Percentiles rank a stretch among this genome's conserved stretches.
phyloP scores from a whole-genome alignment of 2,329 filamentous ascomycete species.

The Beauveria pseudobassiana region DNA sequence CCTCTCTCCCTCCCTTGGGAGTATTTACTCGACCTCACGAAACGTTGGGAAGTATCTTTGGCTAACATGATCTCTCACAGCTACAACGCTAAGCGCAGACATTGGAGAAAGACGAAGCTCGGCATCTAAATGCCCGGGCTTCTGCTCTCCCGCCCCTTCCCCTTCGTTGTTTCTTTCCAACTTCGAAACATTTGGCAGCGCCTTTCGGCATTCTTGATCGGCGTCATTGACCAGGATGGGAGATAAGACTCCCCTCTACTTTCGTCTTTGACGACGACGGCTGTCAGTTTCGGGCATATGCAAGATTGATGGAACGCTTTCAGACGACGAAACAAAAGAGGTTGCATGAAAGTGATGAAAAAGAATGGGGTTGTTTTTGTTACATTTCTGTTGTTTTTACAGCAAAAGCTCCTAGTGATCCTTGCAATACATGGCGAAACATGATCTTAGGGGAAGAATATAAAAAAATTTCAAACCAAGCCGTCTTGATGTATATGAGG shows the following conservation, averaged over 20 bases:
- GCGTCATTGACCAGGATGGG: neutral
- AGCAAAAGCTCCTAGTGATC: slow-evolving; percentile 1
- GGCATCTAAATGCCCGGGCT: slow-evolving; percentile 69
- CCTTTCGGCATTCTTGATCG: neutral
- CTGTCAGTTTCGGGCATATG: neutral
- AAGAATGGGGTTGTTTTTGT: slow-evolving; percentile 1
- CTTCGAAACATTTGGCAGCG: slow-evolving; percentile 14
- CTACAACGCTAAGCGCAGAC: slow-evolving; percentile 99
- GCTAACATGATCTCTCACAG: slow-evolving; percentile 38
- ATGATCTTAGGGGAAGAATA: slow-evolving; percentile 2
- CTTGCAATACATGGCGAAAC: neutral
- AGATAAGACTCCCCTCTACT: neutral
- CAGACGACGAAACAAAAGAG: neutral
- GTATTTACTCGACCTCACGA: neutral
- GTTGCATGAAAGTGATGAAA: slow-evolving; percentile 1
- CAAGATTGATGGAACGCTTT: slow-evolving; percentile 1
- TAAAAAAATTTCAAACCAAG: slow-evolving; percentile 1
- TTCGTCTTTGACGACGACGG: neutral
- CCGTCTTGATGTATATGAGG: neutral
- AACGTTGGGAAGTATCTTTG: neutral
- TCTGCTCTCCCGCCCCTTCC: slow-evolving; percentile 13
- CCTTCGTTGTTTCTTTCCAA: slow-evolving; percentile 17
- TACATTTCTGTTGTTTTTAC: neutral
- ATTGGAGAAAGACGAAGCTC: slow-evolving; percentile 99
- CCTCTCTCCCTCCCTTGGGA: neutral